These are phyloP conservation scores for Acorus gramineus DNA, from an alignment of 106 monocot species.

Conservation along the genomic window DNA sequence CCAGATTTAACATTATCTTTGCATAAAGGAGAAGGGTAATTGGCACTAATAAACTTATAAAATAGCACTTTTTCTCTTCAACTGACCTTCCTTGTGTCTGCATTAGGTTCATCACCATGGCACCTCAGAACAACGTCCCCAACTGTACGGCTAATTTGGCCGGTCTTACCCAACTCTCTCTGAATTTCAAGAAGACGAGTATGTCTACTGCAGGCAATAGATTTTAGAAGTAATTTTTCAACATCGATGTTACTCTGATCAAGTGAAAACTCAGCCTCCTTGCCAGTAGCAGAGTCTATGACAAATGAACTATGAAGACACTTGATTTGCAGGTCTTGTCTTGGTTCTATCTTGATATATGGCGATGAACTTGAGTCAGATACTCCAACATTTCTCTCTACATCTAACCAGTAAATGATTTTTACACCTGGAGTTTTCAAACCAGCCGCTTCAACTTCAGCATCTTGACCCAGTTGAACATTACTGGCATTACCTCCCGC, in stretches of 20 bases:
- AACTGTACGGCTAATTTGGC: constrained; percentile 54
- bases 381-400: constrained; percentile 31
- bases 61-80: too few species aligned
- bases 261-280: constrained; percentile 73
- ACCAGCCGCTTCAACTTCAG: constrained; percentile 51
- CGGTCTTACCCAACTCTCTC: constrained; percentile 58
- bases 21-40: too few species aligned
- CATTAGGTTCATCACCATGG: constrained; percentile 20
- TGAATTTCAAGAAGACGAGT: constrained; percentile 92
- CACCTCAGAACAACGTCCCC: constrained; percentile 62
- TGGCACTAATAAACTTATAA: too few species aligned
- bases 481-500: constrained; percentile 37
- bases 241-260: constrained; percentile 82
- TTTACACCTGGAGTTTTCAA: constrained; percentile 82
- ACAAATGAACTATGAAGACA: constrained; percentile 85
- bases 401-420: constrained; percentile 80
- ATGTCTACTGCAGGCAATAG: constrained; percentile 72
- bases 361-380: constrained; percentile 39
- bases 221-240: constrained; percentile 70
- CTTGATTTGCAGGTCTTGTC: constrained; percentile 56
- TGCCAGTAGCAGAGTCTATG: constrained; percentile 71
- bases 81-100: constrained; percentile 34
- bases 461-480: constrained; percentile 48
- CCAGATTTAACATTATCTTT: too few species aligned
- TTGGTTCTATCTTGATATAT: constrained; percentile 83